Conservation (phyloP, 2,329 filamentous ascomycete species). For the Fusarium humuli region DNA sequence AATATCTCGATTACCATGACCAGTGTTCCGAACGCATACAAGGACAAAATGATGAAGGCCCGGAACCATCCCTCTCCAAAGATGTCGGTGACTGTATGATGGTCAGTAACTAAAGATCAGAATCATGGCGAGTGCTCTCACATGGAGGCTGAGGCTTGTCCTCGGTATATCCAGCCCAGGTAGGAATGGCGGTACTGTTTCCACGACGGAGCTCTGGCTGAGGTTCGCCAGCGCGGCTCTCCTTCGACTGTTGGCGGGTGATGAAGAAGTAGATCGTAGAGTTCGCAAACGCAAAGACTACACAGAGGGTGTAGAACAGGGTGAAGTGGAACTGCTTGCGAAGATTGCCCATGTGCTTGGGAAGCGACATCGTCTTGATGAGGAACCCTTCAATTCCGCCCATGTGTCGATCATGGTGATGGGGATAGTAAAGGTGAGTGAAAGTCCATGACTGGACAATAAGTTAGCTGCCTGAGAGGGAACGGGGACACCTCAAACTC, state of each 20-base stretch:
- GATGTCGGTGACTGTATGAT: constrained; percentile 57
- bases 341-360: constrained; percentile 55
- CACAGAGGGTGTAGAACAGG: constrained; percentile 61
- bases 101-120: constrained; percentile 41
- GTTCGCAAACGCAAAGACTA: constrained; percentile 63
- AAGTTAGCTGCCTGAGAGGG: not conserved
- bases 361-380: constrained; percentile 59
- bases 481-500: constrained; percentile 38
- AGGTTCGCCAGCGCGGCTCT: constrained; percentile 20
- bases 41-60: constrained; percentile 59
- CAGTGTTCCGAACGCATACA: constrained; percentile 58
- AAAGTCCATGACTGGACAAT: constrained; percentile 61
- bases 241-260: constrained; percentile 49
- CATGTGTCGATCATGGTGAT: constrained; percentile 51
- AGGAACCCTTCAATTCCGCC: constrained; percentile 53
- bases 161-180: constrained; percentile 17
- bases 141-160: constrained; percentile 40
- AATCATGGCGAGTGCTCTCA: constrained; percentile 21
- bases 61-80: constrained; percentile 62
- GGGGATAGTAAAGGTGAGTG: constrained; percentile 63
- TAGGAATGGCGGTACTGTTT: constrained; percentile 9
- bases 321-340: constrained; percentile 61
- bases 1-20: constrained; percentile 60
- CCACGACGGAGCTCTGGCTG: constrained; percentile 11
- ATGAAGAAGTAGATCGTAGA: constrained; percentile 63